phyloP scores from a whole-genome alignment of 139 green algal species.

The Pseudopediastrum boryanum region DNA sequence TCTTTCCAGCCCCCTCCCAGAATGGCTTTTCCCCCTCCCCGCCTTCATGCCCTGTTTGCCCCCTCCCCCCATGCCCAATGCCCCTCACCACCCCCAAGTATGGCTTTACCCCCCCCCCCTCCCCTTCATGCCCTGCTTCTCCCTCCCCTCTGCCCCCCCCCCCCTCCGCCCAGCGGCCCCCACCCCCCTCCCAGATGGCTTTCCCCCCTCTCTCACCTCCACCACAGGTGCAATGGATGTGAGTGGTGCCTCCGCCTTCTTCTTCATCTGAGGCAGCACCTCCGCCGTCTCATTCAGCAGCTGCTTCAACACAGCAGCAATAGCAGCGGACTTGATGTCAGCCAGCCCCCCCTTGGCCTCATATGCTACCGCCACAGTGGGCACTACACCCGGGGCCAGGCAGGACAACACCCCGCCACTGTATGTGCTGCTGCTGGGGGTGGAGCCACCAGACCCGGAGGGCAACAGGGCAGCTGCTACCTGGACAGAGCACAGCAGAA shows the following conservation, averaged over 20 bases:
- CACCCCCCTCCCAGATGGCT: no score
- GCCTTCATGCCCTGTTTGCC: no score
- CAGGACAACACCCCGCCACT: conserved; percentile 52
- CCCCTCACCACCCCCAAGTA: no score
- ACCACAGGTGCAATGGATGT: conserved; percentile 39
- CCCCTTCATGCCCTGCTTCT: no score
- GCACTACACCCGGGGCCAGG: conserved; percentile 31
- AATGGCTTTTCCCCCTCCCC: no score
- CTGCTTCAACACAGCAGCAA: conserved; percentile 50
- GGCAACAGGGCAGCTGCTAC: conserved; percentile 16
- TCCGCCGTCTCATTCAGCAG: conserved; percentile 51
- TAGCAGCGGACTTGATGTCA: conserved; percentile 51
- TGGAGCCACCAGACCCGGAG: background rate
- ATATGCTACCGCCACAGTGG: conserved; percentile 53
- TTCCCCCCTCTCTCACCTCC: conserved; percentile 36
- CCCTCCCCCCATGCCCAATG: no score
- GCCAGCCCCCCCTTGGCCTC: conserved; percentile 58
- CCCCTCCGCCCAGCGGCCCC: no score
- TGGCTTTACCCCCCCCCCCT: no score
- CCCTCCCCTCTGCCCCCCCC: no score
- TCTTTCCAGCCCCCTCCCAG: no score
- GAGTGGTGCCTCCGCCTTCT: conserved; percentile 38
- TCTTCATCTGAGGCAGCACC: conserved; percentile 44
- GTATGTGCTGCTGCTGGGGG: conserved; percentile 42
- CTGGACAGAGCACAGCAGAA: conserved; percentile 8